Base-by-base conservation (phyloP, 2,329 filamentous ascomycete genomes). In the Nannizzia gypsea region DNA sequence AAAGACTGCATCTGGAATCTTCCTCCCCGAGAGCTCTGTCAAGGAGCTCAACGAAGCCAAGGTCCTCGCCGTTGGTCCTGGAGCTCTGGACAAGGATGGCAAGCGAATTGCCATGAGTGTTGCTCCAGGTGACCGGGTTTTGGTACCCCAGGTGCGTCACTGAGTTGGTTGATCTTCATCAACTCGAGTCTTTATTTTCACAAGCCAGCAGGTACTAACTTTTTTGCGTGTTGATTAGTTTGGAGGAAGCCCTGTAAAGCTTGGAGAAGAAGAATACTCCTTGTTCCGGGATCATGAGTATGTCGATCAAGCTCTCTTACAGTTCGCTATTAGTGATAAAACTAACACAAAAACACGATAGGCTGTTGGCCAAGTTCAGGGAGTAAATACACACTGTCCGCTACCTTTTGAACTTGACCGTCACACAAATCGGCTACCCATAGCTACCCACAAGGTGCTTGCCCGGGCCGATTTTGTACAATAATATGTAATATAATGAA, bases 11-110 rank as follows among this genome's bases (percentile, higher is more conserved):
- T 86, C 86, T 71, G 93, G 93, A 71, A 96, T 99, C 82, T 96
- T 95, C 83, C 88, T 99, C 66, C 93, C 93, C 68, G 93, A 99
- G 81, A 91, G 87, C 64, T 89, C 87, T 71, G 90, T 97, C 73
- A 96, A 99, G 84, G 93, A 99, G 77, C 84, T 97, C 74, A 97
- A 96, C 78, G 92, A 97, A 82, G 93, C 89, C 70, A 91, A 90
- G 78, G 93, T 99, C 60, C 81, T 99, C 63, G 93, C 93, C 64
- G 92, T 99, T 64, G 93, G 93, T 59, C 93, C 93, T 61, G 93
- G 93, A 64, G 86, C 81, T 13, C 71, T 95, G 63, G 89, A 95
- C 80, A 90, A 86, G 78, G 87, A 95, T 63, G 93, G 93, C 68
- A 89, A 93, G 82, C 83, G 90, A 68, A 78, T 96, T 69, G 81